These are phyloP conservation scores for Immersiporthe knoxdaviesiana DNA, from an alignment of 2,329 filamentous ascomycete genomes.

Conservation along the genomic window DNA sequence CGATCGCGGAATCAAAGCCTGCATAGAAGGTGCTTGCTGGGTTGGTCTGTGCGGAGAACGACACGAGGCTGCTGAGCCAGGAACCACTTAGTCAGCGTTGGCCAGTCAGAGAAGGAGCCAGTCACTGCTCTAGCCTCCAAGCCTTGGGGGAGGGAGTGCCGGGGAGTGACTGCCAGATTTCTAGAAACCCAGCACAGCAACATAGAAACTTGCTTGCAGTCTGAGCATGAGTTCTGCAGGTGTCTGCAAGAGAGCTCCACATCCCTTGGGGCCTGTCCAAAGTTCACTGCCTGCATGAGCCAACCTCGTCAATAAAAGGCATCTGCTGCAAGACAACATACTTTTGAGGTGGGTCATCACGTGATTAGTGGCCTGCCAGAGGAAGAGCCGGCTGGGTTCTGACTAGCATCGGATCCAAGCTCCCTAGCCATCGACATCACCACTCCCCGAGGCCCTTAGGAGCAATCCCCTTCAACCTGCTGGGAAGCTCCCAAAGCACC, in stretches of 20 bases:
- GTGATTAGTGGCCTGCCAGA: conserved; percentile 1
- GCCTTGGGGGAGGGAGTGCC: background rate
- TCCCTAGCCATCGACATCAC: conserved; percentile 27
- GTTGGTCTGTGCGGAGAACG: conserved; percentile 8
- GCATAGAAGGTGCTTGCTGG: conserved; percentile 9
- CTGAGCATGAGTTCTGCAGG: background rate
- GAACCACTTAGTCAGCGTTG: conserved; percentile 1
- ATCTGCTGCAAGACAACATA: background rate
- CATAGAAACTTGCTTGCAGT: background rate
- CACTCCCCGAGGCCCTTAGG: conserved; percentile 15
- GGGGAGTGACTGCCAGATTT: background rate
- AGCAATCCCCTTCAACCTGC: background rate
- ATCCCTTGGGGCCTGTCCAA: background rate
- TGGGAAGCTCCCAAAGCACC: conserved; percentile 17
- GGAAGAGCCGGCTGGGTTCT: background rate
- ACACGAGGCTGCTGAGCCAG: background rate
- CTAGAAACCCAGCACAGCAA: background rate
- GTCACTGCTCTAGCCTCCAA: background rate
- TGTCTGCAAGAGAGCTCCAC: background rate
- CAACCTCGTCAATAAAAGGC: background rate
- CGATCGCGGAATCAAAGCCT: conserved; percentile 19
- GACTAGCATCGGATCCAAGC: conserved; percentile 14
- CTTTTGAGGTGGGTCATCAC: conserved; percentile 4
- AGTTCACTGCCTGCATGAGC: background rate
- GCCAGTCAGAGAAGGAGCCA: background rate